Evolutionary conservation across 2,329 filamentous ascomycete species (phyloP).

Genomic region (Kalmusia sp.): DNA sequence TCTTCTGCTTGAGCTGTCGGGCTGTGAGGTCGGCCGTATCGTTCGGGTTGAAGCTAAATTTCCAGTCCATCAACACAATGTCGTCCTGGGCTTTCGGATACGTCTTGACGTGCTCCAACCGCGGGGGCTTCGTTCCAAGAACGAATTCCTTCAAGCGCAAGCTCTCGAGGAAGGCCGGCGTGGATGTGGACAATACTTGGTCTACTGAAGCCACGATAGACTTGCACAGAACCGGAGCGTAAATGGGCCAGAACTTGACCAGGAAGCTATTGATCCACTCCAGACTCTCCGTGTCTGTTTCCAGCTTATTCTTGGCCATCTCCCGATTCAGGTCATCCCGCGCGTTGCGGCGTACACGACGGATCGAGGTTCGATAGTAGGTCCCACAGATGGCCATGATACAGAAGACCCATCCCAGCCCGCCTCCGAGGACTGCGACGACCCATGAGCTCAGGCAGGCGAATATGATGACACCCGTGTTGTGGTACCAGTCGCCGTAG

Average conservation of each 20-base stretch:
- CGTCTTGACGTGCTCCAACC: constrained; percentile 97
- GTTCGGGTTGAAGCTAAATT: constrained; percentile 98
- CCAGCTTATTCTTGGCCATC: constrained; percentile 83
- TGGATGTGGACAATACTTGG: constrained; percentile 91
- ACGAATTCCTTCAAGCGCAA: constrained; percentile 93
- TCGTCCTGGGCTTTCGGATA: constrained; percentile 96
- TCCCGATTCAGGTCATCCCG: constrained; percentile 92
- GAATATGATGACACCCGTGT: constrained; percentile 91
- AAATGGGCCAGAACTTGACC: constrained; percentile 99
- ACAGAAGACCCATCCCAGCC: constrained; percentile 90
- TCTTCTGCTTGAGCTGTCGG: constrained; percentile 89
- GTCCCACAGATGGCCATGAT: constrained; percentile 92
- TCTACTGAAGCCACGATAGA: constrained; percentile 94
- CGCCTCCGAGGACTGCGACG: constrained; percentile 85
- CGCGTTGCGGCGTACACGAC: constrained; percentile 92
- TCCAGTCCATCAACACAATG: constrained; percentile 98
- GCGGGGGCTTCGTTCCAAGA: constrained; percentile 91
- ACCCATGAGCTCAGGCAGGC: constrained; percentile 91
- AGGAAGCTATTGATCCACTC: constrained; percentile 99
- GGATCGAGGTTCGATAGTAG: constrained; percentile 95
- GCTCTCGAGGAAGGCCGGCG: constrained; percentile 91
- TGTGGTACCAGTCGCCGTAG: constrained; percentile 99
- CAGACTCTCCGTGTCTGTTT: constrained; percentile 88
- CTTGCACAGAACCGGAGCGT: constrained; percentile 89
- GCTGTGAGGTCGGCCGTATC: constrained; percentile 91